These are phyloP conservation scores for Potentilla sterilis DNA, from an alignment of 306 rosid species.

Conservation along the genomic window DNA sequence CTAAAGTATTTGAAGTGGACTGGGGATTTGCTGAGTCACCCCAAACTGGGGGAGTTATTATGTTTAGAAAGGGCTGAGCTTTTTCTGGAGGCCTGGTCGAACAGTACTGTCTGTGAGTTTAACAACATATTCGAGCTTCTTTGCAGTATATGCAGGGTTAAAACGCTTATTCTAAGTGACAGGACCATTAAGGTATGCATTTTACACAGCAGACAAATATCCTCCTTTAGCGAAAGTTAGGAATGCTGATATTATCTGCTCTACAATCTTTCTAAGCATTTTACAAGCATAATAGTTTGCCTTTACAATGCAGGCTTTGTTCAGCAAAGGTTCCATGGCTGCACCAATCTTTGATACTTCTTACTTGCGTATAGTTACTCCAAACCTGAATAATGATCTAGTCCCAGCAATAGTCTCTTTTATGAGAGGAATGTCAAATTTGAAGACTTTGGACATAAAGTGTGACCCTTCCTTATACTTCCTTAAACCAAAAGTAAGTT, in stretches of 20 bases:
- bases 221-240: neutral
- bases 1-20: neutral
- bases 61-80: neutral
- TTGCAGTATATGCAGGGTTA: neutral
- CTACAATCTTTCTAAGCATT: neutral
- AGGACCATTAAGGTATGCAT: neutral
- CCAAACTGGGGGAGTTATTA: neutral
- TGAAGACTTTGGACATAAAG: neutral
- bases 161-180: neutral
- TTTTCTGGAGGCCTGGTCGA: neutral
- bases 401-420: constrained; percentile 5
- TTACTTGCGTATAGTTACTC: neutral
- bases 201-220: neutral
- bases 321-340: neutral
- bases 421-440: neutral
- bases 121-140: neutral
- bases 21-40: neutral
- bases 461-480: neutral
- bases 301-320: neutral
- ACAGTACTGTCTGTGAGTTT: neutral
- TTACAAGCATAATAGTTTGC: neutral
- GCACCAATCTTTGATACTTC: neutral
- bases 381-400: neutral
- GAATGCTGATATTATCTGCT: neutral
- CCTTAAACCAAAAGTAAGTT: neutral